These are phyloP conservation scores for Leccinum variicolor DNA, from an alignment of 768 basidiomycete species.

Conservation along the genomic window DNA sequence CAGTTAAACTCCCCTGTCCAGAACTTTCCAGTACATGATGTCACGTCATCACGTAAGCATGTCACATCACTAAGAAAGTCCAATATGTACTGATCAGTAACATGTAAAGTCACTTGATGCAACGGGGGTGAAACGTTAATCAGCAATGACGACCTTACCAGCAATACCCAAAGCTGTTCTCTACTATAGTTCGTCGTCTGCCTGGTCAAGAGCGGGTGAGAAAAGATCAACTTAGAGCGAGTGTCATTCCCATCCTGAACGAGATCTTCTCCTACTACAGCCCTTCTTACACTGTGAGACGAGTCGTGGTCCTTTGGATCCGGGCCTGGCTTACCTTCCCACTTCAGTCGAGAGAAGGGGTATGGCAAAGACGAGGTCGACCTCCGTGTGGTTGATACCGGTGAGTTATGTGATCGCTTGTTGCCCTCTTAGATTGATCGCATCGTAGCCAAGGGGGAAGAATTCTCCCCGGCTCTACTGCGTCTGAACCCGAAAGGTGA, in stretches of 20 bases:
- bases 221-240: background rate
- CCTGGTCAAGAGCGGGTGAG: constrained; percentile 67
- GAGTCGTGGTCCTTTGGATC: background rate
- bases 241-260: background rate
- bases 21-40: constrained; percentile 24
- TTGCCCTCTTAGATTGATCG: background rate
- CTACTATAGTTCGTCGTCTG: constrained; percentile 59
- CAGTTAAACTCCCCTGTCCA: constrained; percentile 7
- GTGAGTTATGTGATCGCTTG: constrained; percentile 31
- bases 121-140: background rate
- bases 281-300: constrained; percentile 54
- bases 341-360: constrained; percentile 68
- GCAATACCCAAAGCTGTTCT: constrained; percentile 72
- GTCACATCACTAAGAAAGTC: background rate
- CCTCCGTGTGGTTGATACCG: constrained; percentile 62
- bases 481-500: constrained; percentile 76
- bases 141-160: background rate
- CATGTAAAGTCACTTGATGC: background rate
- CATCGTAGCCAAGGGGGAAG: constrained; percentile 71
- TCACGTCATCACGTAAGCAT: constrained; percentile 20
- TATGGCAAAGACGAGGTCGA: constrained; percentile 77
- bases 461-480: constrained; percentile 70
- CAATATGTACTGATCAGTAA: background rate
- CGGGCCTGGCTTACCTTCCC: background rate
- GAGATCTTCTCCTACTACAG: constrained; percentile 29